phyloP scores from a whole-genome alignment of 2,329 filamentous ascomycete species.

The Trichoderma atrobrunneum region DNA sequence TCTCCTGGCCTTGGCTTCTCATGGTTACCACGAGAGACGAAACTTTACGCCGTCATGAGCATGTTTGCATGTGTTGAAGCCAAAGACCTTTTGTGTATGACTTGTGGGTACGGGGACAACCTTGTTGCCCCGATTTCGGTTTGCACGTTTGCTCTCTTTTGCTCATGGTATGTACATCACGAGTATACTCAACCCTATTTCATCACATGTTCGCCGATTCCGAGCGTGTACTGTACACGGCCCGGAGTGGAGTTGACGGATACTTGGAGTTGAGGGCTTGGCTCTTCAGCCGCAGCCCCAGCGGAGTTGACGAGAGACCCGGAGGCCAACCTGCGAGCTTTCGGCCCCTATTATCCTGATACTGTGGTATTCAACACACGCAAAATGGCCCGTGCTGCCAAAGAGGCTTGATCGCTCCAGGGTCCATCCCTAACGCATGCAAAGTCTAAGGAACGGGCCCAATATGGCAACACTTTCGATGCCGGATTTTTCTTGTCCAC shows the following conservation, averaged over 20 bases:
- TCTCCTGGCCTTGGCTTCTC: not conserved
- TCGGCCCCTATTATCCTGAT: not conserved
- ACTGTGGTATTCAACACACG: not conserved
- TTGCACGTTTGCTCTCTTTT: not conserved
- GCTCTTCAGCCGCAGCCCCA: not conserved
- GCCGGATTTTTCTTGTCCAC: not conserved
- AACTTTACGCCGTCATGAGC: not conserved
- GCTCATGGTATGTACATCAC: not conserved
- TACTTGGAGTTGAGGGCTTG: not conserved
- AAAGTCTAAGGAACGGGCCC: not conserved
- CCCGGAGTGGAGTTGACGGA: not conserved
- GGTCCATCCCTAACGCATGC: constrained; percentile 10
- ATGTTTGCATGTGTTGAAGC: not conserved
- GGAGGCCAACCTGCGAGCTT: not conserved
- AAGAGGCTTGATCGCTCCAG: constrained; percentile 7
- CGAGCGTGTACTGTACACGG: not conserved
- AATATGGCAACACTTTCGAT: not conserved
- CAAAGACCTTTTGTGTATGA: not conserved
- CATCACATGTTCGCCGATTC: not conserved
- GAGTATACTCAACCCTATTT: not conserved
- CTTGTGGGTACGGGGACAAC: not conserved
- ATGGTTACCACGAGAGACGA: not conserved
- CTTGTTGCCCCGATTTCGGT: not conserved
- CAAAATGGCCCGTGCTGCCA: not conserved
- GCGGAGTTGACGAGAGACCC: not conserved